Evolutionary conservation across 2,329 filamentous ascomycete genomes (phyloP).

Genomic region (Hypoxylon sp.): DNA sequence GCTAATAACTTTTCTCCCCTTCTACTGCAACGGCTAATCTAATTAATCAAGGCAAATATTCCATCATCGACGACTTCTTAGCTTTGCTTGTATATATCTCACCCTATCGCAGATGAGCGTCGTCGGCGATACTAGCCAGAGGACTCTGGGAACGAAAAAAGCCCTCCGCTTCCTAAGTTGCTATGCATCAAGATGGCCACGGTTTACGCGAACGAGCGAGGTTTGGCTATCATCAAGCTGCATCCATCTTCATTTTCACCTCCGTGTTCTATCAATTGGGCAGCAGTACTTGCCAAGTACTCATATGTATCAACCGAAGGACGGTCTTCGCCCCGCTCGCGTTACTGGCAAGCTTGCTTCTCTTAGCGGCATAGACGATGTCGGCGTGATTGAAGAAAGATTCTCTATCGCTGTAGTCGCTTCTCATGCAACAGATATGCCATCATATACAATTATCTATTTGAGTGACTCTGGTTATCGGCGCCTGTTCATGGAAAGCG

Average conservation of each 20-base stretch:
- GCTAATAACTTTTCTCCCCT: neutral
- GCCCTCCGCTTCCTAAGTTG: conserved; percentile 31
- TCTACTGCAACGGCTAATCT: neutral
- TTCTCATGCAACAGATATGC: conserved; percentile 31
- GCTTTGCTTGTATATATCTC: conserved; percentile 39
- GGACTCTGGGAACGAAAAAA: conserved; percentile 32
- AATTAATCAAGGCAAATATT: conserved; percentile 34
- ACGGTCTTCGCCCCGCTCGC: conserved; percentile 36
- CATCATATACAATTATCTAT: conserved; percentile 37
- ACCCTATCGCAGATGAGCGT: conserved; percentile 33
- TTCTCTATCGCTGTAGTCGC: conserved; percentile 35
- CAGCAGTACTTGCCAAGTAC: conserved; percentile 21
- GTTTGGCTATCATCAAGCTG: conserved; percentile 38
- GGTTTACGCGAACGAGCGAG: conserved; percentile 35
- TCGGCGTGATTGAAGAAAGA: conserved; percentile 38
- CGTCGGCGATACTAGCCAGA: conserved; percentile 27
- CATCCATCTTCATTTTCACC: conserved; percentile 39
- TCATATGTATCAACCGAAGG: conserved; percentile 4
- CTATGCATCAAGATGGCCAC: conserved; percentile 35
- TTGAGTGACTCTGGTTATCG: conserved; percentile 37
- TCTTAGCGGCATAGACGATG: conserved; percentile 26
- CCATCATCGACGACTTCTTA: conserved; percentile 31
- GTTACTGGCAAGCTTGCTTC: conserved; percentile 30
- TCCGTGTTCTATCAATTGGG: conserved; percentile 36
- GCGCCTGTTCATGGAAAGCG: conserved; percentile 38